These are phyloP conservation scores for Handroanthus guayacan DNA, from an alignment of 257 asterid genomes.

Conservation along the genomic window DNA sequence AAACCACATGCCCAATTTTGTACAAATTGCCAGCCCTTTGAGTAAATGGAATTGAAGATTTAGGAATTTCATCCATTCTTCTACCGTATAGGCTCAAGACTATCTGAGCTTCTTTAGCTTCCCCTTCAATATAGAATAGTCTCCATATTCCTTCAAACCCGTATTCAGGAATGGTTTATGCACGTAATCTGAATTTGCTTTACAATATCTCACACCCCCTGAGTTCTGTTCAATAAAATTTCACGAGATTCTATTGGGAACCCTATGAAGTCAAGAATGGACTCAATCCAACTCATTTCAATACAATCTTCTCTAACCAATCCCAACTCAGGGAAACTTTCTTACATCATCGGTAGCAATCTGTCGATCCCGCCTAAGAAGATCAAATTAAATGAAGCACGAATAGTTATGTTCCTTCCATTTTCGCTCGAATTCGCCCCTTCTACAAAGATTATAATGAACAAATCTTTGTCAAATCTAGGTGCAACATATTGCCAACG, in stretches of 20 bases:
- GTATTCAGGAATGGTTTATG: constrained; percentile 35
- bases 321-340: constrained; percentile 47
- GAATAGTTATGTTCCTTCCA: constrained; percentile 26
- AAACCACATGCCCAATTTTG: constrained; percentile 31
- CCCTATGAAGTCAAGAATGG: constrained; percentile 20
- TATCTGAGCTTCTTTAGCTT: constrained; percentile 21
- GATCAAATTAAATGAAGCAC: constrained; percentile 29
- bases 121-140: constrained; percentile 30
- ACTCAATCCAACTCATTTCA: constrained; percentile 46
- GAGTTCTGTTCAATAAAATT: constrained; percentile 38
- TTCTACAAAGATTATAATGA: constrained; percentile 2
- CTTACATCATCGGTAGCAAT: constrained; percentile 27
- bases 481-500: constrained; percentile 41
- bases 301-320: constrained; percentile 40
- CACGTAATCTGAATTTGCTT: constrained; percentile 49
- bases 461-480: constrained; percentile 34
- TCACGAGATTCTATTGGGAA: constrained; percentile 32
- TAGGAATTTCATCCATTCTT: constrained; percentile 46
- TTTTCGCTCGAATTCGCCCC: constrained; percentile 29
- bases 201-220: constrained; percentile 12
- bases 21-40: constrained; percentile 46
- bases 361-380: constrained; percentile 45
- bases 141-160: constrained; percentile 45
- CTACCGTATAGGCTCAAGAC: constrained; percentile 43
- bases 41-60: constrained; percentile 40